Percentiles rank a stretch among this genome's conserved stretches.
Conservation (phyloP, 2,329 filamentous ascomycete genomes). For the Diaporthe citrichinensis region DNA sequence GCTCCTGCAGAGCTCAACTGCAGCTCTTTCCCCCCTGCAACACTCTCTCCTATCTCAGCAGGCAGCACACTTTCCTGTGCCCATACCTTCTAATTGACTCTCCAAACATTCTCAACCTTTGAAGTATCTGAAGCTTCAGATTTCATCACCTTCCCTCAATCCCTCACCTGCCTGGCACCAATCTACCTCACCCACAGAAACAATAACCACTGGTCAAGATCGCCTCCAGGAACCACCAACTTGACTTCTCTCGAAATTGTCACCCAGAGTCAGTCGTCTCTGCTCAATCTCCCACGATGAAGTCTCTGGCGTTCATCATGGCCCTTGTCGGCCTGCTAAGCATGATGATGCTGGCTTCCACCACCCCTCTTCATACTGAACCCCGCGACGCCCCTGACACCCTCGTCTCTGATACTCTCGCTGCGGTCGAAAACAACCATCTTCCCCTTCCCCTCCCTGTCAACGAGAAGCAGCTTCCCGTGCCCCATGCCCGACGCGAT, state of each 20-base stretch:
- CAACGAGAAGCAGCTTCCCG: background rate
- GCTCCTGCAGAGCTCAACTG: background rate
- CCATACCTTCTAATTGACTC: background rate
- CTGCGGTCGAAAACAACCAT: background rate
- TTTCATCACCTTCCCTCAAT: background rate
- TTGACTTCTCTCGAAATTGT: too few species aligned
- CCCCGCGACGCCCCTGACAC: background rate
- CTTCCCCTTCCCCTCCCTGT: background rate
- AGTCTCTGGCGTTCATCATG: slow-evolving; percentile 1
- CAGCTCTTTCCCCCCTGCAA: background rate
- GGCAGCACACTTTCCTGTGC: background rate
- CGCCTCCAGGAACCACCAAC: background rate
- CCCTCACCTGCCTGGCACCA: background rate
- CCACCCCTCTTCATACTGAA: background rate
- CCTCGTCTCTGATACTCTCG: background rate
- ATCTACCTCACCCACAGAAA: background rate
- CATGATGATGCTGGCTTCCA: background rate
- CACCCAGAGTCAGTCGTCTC: background rate
- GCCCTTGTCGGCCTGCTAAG: background rate
- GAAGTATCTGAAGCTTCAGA: background rate
- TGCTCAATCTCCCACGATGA: background rate
- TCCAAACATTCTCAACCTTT: background rate
- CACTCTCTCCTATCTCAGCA: background rate
- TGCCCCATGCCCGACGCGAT: background rate
- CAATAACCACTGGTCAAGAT: background rate